Evolutionary conservation across 306 rosid genomes (phyloP).

Genomic region (Macrotyloma uniflorum): DNA sequence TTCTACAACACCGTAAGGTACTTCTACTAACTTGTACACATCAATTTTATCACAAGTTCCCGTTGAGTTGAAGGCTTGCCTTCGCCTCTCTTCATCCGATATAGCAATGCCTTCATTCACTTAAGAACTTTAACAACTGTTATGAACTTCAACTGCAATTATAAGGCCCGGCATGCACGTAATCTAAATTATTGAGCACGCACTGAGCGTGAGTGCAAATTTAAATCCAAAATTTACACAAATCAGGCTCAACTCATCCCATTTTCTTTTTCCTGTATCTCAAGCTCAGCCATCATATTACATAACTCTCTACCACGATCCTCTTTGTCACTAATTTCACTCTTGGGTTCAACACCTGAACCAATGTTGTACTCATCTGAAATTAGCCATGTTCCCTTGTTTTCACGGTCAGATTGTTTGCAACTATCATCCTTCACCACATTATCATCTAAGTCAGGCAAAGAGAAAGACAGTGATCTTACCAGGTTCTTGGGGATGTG

Average conservation of each 20-base stretch:
- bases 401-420: conserved; percentile 49
- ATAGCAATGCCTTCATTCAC: background rate
- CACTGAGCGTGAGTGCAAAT: conserved; percentile 20
- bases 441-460: conserved; percentile 57
- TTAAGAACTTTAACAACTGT: conserved; percentile 6
- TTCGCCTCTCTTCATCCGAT: background rate
- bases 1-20: background rate
- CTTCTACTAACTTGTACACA: background rate
- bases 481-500: conserved; percentile 55
- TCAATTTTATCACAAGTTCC: background rate
- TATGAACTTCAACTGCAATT: conserved; percentile 21
- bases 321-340: conserved; percentile 33
- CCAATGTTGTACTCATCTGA: conserved; percentile 39
- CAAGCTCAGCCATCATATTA: conserved; percentile 33
- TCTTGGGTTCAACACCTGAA: conserved; percentile 34
- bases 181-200: background rate
- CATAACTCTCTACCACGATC: conserved; percentile 3
- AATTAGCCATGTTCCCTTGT: conserved; percentile 43
- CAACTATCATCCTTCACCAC: conserved; percentile 49
- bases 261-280: conserved; percentile 7
- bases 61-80: too few relatives aligned
- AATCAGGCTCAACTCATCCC: background rate
- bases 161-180: background rate
- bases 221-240: background rate
- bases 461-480: conserved; percentile 66